Evolutionary conservation across 305 asterid genomes (phyloP), one percentile per base, ranked within the genome.

Genomic region (Rubia balearica): DNA sequence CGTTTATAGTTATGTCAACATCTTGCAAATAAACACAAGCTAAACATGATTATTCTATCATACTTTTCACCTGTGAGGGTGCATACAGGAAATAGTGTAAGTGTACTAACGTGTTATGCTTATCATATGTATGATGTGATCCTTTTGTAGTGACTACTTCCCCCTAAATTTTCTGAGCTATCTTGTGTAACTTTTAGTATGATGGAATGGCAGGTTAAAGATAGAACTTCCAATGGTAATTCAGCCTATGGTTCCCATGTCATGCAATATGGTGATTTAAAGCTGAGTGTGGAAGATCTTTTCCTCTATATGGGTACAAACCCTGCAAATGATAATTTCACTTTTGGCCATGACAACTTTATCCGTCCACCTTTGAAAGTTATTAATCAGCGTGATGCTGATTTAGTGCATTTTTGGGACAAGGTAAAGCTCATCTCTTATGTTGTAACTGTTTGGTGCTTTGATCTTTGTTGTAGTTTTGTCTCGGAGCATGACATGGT

Each of bases 351-450:
- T 42, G 87, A 81, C 33, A 84, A 91, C 73, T 81, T 91, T 65
- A 77, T 86, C 42, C 51, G 49, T 36, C 85, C 81, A 75, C 65
- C 95, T 70, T 78, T 89, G 59, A 81, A 78, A 77, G 83, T 81
- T 69, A 88, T 95, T 67, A 90, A 88, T 78, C 99, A 95, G 77
- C 96, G 99, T 0, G 99, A 95, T 76, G 98, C 99, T 61, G 99
- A 95, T 87, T 90, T 95, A 43, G 63, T 95, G 70, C 97, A 95
- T 75, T 95, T 87, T 74, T 90, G 99, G 98, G 84, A 91, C 74
- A 95, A 95, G 98, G 99, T 95, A 76, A 9, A 22, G 21, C 42
- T 56, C 11, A 13, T 69, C 21, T 22, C 51, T 14, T 30, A 68
- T 65, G 48, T 16, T 56, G 62, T 14, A 59, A 16, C 12, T 33